Conservation (phyloP, 441 rosid genomes). For the Rhodomyrtus psidioides region DNA sequence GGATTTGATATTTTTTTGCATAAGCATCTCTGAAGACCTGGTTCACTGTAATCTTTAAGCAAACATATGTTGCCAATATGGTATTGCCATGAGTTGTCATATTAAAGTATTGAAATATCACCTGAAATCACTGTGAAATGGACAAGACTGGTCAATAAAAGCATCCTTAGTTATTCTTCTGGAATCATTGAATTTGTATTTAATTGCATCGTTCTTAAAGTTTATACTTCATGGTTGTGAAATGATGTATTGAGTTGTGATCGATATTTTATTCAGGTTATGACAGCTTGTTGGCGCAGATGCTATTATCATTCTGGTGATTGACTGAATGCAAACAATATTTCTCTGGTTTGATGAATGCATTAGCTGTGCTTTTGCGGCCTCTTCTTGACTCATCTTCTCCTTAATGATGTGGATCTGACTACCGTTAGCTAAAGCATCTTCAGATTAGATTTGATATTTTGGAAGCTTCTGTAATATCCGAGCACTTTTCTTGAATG, state of each 20-base stretch:
- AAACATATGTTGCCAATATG: not conserved
- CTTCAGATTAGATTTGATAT: not conserved
- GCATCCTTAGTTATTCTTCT: not conserved
- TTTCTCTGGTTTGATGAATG: conserved; percentile 71
- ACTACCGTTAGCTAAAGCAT: conserved; percentile 29
- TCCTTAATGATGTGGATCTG: conserved; percentile 44
- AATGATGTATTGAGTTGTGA: conserved; percentile 62
- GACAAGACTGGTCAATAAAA: not conserved
- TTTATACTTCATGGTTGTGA: conserved; percentile 5
- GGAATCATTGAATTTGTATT: not conserved
- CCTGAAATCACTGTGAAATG: not conserved
- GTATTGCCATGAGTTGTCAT: not conserved
- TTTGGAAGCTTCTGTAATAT: not conserved
- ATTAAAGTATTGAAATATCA: not conserved
- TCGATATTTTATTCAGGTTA: conserved; percentile 88
- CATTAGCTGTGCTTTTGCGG: conserved; percentile 64
- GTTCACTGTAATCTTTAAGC: not conserved
- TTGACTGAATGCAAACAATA: conserved; percentile 75
- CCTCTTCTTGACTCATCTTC: conserved; percentile 55
- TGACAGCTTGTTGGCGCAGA: conserved; percentile 85
- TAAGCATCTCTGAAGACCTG: not conserved
- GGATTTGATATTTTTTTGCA: not conserved
- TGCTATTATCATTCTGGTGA: conserved; percentile 98
- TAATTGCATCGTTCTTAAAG: not conserved
- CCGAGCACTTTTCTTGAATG: not conserved